These are phyloP conservation scores for Carallia brachiata DNA, from an alignment of 345 rosid genomes.

Conservation along the genomic window DNA sequence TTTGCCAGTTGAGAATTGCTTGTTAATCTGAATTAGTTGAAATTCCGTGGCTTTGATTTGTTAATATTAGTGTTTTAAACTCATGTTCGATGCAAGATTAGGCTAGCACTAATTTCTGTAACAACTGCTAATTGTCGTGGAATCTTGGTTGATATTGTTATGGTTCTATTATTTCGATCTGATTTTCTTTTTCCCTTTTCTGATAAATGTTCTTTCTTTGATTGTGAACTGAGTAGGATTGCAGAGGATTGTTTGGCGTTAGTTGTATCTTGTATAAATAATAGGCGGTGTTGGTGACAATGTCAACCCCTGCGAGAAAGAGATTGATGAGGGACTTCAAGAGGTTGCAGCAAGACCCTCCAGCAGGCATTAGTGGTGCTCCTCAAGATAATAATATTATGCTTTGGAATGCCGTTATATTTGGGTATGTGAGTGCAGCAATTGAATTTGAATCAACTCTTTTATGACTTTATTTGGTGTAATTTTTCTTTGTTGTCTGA, in stretches of 20 bases:
- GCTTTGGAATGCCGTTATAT: conserved; percentile 38
- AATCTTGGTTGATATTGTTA: no score
- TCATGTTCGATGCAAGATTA: neutral
- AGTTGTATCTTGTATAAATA: neutral
- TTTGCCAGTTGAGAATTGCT: no score
- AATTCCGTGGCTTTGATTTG: neutral
- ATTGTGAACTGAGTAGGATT: neutral
- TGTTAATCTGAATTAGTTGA: no score
- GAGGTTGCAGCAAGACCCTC: conserved; percentile 41
- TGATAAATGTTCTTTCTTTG: no score
- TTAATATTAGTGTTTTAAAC: neutral
- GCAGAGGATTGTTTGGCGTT: neutral
- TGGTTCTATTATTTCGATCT: no score
- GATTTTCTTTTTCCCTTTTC: no score
- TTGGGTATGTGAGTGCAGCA: conserved; percentile 18
- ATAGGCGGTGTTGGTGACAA: neutral
- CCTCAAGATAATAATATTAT: conserved; percentile 38
- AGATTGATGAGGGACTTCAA: conserved; percentile 40
- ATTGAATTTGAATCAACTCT: neutral
- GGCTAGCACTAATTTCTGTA: neutral
- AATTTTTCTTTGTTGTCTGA: conserved; percentile 5
- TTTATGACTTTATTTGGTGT: neutral
- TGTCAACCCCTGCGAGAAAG: conserved; percentile 38
- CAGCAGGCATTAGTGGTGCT: conserved; percentile 38
- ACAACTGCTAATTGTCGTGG: no score